These are phyloP conservation scores for Kazachstania martiniae DNA, from an alignment of 805 yeast genomes.

Conservation along the genomic window DNA sequence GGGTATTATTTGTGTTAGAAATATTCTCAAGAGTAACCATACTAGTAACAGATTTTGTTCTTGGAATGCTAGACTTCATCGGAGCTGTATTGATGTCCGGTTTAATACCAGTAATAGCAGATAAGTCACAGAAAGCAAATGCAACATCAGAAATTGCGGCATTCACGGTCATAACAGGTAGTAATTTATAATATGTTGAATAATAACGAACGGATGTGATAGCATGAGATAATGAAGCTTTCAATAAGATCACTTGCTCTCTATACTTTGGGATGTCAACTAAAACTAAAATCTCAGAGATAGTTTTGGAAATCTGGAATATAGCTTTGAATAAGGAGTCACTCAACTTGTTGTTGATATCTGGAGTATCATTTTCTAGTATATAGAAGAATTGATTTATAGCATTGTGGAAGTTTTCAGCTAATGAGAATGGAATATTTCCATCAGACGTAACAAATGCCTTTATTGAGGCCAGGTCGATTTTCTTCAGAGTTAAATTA, in stretches of 20 bases:
- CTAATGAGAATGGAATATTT: constrained; percentile 9
- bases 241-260: constrained; percentile 35
- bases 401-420: constrained; percentile 5
- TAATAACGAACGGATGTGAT: constrained; percentile 70
- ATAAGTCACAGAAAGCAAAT: constrained; percentile 39
- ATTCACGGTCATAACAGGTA: constrained; percentile 64
- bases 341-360: constrained; percentile 3
- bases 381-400: constrained; percentile 6
- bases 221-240: constrained; percentile 61
- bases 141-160: constrained; percentile 67
- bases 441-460: constrained; percentile 10
- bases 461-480: constrained; percentile 5
- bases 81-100: background rate
- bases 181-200: constrained; percentile 42
- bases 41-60: background rate
- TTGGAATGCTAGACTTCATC: background rate
- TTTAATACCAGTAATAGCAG: constrained; percentile 8
- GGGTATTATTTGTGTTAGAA: background rate
- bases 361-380: constrained; percentile 2
- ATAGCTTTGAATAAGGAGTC: constrained; percentile 15
- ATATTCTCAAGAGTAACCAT: background rate
- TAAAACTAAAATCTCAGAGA: constrained; percentile 12
- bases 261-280: constrained; percentile 22
- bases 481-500: background rate
- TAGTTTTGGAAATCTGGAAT: constrained; percentile 15